These are phyloP conservation scores for Capsicum pubescens DNA, from an alignment of 257 asterid species.

Conservation along the genomic window DNA sequence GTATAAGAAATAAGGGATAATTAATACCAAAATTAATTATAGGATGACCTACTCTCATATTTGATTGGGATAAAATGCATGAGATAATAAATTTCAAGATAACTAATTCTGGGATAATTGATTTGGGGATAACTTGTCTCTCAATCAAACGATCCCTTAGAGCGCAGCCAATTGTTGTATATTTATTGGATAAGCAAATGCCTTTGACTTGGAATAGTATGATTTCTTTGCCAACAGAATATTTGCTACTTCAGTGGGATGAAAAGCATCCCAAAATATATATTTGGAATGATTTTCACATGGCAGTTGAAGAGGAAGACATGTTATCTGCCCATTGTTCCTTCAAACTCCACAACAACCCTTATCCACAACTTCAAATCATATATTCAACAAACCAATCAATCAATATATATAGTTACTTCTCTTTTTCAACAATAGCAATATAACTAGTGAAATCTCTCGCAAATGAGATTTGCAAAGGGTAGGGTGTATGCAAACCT, in stretches of 20 bases:
- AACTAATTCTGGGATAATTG: no score
- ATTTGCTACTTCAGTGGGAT: conserved; percentile 86
- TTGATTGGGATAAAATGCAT: no score
- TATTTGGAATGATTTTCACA: conserved; percentile 61
- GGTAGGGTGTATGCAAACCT: no score
- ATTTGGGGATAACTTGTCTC: no score
- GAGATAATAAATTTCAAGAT: no score
- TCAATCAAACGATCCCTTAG: conserved; percentile 24
- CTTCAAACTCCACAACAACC: conserved; percentile 93
- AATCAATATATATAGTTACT: not conserved
- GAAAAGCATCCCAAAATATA: conserved; percentile 92
- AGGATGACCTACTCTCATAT: no score
- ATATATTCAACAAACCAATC: conserved; percentile 41
- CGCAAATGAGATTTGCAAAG: no score
- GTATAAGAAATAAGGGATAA: no score
- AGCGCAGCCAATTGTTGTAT: conserved; percentile 74
- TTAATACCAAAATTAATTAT: not conserved
- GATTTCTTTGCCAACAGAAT: conserved; percentile 77
- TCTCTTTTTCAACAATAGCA: no score
- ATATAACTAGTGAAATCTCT: no score
- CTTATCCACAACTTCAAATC: conserved; percentile 77
- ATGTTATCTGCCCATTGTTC: conserved; percentile 89
- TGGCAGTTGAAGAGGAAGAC: conserved; percentile 79
- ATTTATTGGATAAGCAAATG: conserved; percentile 75
- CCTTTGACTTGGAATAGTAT: conserved; percentile 56